Base-by-base conservation (phyloP, 1,139 yeast species). In the Blastobotrys aristatus region DNA sequence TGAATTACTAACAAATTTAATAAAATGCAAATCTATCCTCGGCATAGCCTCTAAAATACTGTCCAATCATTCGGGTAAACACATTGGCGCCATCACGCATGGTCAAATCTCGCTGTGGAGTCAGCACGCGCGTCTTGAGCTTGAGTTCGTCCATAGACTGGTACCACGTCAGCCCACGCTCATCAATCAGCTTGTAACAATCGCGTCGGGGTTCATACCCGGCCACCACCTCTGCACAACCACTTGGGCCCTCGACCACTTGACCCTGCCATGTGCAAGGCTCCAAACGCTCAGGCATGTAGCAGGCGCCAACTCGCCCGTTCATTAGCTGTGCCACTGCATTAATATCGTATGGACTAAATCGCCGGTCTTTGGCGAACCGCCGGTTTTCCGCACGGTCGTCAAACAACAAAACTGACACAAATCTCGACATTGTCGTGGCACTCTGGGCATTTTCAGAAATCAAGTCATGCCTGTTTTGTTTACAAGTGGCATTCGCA, bases 361-460 rank as follows among this genome's bases (percentile, higher is more conserved):
- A 43, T 16, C 41, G 20, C 2, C 41, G 30, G 32, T 43, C 46
- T 4, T 21, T 24, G 1, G 36, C 41, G 21, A 26, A 11, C 16
- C 33, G 21, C 21, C 37, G 16, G 5, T 14, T 18, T 13, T 43
- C 36, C 7, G 17, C 36, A 5, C 36, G 35, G 22, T 43, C 41
- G 22, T 43, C 41, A 27, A 43, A 43, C 24, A 43, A 36, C 14
- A 26, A 5, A 14, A 43, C 40, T 6, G 37, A 21, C 13, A 27
- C 40, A 10, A 43, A 24, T n/a, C 36, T 43, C 2, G 46, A 18
- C 30, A 43, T 21, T 17, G 46, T 36, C 7, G 46, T 31, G n/a
- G 40, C 22, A n/a, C 13, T 20, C 16, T 36, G 29, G n/a, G 41
- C 40, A n/a, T 36, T 31, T 43, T 43, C 46, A 20, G 46, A 36